Base-by-base conservation (phyloP, 495 filamentous ascomycete species). In the Penicillium daleae region DNA sequence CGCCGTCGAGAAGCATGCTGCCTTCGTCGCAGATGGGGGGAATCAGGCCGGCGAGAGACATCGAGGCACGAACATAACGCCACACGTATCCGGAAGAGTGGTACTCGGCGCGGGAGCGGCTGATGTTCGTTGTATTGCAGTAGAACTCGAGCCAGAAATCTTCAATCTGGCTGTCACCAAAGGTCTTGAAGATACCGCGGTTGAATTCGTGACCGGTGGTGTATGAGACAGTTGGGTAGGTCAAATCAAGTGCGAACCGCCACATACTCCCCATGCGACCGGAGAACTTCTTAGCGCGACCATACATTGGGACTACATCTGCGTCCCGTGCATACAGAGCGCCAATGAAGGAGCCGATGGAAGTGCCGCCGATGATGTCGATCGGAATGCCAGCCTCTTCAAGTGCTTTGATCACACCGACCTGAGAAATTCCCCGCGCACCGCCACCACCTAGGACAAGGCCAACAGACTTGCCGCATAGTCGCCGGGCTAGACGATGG, bases 81-180 rank as follows among this genome's bases (percentile, higher is more conserved):
- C 95, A 99, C 2, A 93, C 92, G 65, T 98, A 98, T 6, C 95
- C 95, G 32, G 88, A 92, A 1, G 91, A 97, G 76, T 99, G 95
- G 74, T 93, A 92, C 71, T 98, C 93, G 4, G 86, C 85, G 8
- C 93, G 86, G 39, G 88, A 92, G 68, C 93, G 93, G 77, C 87
- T 91, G 78, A 99, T 98, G 68, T 97, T 98, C 27, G 96, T 98
- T 0, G 93, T 97, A 74, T 99, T 99, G 82, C 96, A 98, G 81
- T 98, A 99, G 77, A 93, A 99, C 61, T 96, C 92, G 17, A 99
- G 85, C 95, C 95, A 98, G 72, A 98, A 97, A 72, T 98, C 96
- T 77, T 99, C 95, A 57, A 99, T 98, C 74, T 97, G 95, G 39
- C 90, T 89, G 63, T 96, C 91, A 9, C 92, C 94, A 74, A 99